Evolutionary conservation across 495 filamentous ascomycete species (phyloP), one percentile per base, ranked within the genome.

Genomic region (Chaetomium tenue): DNA sequence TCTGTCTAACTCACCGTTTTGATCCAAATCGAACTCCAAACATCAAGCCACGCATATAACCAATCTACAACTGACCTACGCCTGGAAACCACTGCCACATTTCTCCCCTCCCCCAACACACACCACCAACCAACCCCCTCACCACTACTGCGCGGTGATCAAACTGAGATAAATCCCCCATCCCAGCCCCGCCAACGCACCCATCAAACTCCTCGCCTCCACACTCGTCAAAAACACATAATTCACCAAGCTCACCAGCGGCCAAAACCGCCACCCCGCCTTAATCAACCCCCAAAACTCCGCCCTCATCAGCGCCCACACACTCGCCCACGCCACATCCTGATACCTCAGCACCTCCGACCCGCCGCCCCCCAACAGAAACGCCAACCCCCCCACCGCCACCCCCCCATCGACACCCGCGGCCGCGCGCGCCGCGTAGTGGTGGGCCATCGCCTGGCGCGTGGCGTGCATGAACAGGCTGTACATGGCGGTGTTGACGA

Each of bases 141-240:
- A 33, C 20, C 56, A 18, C n/a, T 50, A 39, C 30, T 25, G 50
- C 52, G 20, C 56, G 26, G 22, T 50, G 25, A 46, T 50, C 67
- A 94, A 74, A 71, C 91, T 93, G 74, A 97, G 78, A 78, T 92
- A 97, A 55, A 96, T 75, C 1, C 90, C 90, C 94, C 94, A 98
- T 25, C 81, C 86, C 51, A 98, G 71, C 3, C 93, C 92, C 30
- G 92, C 90, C 58, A 91, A 74, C 72, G 87, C 87, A 0, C 89
- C 92, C 74, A 93, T 85, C 30, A 97, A 78, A 52, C 90, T 87
- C 65, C 93, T 79, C 40, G 82, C 81, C 68, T 94, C 84, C 16
- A 94, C 85, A 6, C 88, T 91, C 71, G 74, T 76, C 25, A 98
- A 80, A 52, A 95, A 82, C 0, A 87, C 85, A 74, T 91, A 97